Conservation (phyloP, 345 rosid genomes). For the Lepidium sativum region DNA sequence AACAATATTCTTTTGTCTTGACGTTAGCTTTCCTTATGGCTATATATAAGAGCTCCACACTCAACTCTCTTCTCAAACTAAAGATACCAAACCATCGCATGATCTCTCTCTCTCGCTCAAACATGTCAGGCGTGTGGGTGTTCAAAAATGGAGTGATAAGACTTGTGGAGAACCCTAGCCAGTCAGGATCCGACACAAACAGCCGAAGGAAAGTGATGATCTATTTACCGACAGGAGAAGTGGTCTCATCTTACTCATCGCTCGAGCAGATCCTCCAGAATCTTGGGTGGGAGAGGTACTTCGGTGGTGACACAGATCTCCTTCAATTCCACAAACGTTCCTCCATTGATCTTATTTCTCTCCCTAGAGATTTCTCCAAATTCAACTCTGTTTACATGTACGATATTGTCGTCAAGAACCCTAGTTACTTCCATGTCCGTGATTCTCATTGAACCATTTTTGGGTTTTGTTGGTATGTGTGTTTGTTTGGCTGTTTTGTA, state of each 20-base stretch:
- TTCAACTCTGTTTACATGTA: constrained; percentile 73
- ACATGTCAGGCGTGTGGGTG: constrained; percentile 66
- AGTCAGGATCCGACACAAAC: constrained; percentile 11
- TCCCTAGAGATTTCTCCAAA: constrained; percentile 64
- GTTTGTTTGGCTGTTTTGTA: too few species aligned
- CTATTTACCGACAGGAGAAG: constrained; percentile 53
- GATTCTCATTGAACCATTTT: constrained; percentile 32
- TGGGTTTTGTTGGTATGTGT: too few species aligned
- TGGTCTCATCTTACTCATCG: constrained; percentile 46
- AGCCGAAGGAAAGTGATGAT: constrained; percentile 45
- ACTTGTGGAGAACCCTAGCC: constrained; percentile 51
- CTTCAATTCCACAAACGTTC: constrained; percentile 67
- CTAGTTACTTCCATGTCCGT: constrained; percentile 55
- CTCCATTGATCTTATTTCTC: constrained; percentile 74
- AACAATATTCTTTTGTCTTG: neutral
- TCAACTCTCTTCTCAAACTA: neutral
- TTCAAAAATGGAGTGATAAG: constrained; percentile 52
- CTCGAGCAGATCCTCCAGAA: constrained; percentile 49
- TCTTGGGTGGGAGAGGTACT: constrained; percentile 88
- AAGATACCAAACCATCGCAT: neutral
- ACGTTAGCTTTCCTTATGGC: constrained; percentile 2
- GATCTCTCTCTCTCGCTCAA: neutral
- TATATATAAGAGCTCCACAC: constrained; percentile 15
- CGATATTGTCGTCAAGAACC: constrained; percentile 74
- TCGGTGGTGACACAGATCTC: constrained; percentile 40